Evolutionary conservation across 371 early-diverging fungal species (phyloP), one percentile per base, ranked within the genome.

Genomic region (Rhizopus sp.): DNA sequence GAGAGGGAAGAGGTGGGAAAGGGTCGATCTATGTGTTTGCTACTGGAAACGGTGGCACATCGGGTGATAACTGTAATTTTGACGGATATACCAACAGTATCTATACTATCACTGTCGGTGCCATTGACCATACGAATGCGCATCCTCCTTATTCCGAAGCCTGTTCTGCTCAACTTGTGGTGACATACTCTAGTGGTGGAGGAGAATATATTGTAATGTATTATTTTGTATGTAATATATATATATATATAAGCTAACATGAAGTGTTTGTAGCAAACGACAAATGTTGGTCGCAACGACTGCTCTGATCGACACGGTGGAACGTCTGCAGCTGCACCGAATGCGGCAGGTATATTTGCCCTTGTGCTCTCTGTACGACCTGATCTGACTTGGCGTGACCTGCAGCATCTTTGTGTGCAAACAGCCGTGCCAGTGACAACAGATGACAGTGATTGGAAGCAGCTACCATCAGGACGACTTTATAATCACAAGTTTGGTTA

Each of bases 41-140:
- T 12, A 86, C 93, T 4, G 98, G 98, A 5, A 98, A 98, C 60
- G 98, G 98, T 6, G 97, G 90, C 3, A 59, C 66, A 0, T 68
- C 64, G 15, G 84, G 78, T 34, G 98, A 97, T 64, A 93, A 97
- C 67, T 97, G 97, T 75, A 97, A 97, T 66, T 95, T 86, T 74
- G 98, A 98, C 74, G 98, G 98, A 10, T 98, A 96, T 69, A 93
- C 97, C 1, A 98, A 97, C 66, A 90, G 91, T 61, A 92, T 95
- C 31, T 98, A 93, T 67, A 94, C 97, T 0, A 88, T 98, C 41
- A 93, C 95, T 12, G 92, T 98, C 29, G 94, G 93, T 8, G 94
- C 98, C 12, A 84, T 97, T 46, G 93, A 93, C 60, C 82, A 85
- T 31, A 53, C 55, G 1, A 80, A 91, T 63, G 41, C 69, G 9